Conservation (phyloP, 805 yeast species). For the Candida wancherniae region DNA sequence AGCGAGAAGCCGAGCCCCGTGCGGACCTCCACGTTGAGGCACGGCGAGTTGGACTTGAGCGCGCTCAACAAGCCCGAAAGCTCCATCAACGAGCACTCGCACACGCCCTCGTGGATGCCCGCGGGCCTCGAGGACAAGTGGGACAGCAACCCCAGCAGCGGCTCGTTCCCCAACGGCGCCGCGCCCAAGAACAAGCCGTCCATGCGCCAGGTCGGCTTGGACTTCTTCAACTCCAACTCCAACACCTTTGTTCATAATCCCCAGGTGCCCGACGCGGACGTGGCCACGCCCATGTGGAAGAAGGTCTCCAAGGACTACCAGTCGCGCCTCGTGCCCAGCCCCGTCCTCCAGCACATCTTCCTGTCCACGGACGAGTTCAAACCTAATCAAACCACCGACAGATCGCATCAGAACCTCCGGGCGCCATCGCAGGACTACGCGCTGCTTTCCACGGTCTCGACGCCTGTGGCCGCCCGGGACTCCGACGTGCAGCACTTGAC, state of each 20-base stretch:
- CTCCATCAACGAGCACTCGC: constrained; percentile 6
- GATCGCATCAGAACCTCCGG: constrained; percentile 6
- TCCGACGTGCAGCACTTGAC: constrained; percentile 11
- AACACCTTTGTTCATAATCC: constrained; percentile 33
- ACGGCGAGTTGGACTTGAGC: neutral
- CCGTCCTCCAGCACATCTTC: constrained; percentile 31
- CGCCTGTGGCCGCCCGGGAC: constrained; percentile 27
- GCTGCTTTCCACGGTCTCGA: constrained; percentile 20
- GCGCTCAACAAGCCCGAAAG: too few relatives aligned
- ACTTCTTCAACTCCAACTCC: constrained; percentile 17
- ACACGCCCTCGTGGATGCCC: constrained; percentile 44
- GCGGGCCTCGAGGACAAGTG: constrained; percentile 33
- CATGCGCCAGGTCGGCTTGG: constrained; percentile 7
- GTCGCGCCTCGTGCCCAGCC: constrained; percentile 16
- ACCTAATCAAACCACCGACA: constrained; percentile 12
- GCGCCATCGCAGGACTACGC: constrained; percentile 14
- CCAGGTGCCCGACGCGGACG: constrained; percentile 8
- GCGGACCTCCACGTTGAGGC: constrained; percentile 24
- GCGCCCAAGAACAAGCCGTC: neutral
- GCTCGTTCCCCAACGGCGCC: neutral
- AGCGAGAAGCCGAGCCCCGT: constrained; percentile 13
- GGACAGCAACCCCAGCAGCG: constrained; percentile 15
- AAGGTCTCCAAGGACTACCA: constrained; percentile 26
- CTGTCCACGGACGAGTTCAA: constrained; percentile 20
- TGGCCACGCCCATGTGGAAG: constrained; percentile 28